Base-by-base conservation (phyloP, 2,329 filamentous ascomycete genomes). In the Colletotrichum sidae region DNA sequence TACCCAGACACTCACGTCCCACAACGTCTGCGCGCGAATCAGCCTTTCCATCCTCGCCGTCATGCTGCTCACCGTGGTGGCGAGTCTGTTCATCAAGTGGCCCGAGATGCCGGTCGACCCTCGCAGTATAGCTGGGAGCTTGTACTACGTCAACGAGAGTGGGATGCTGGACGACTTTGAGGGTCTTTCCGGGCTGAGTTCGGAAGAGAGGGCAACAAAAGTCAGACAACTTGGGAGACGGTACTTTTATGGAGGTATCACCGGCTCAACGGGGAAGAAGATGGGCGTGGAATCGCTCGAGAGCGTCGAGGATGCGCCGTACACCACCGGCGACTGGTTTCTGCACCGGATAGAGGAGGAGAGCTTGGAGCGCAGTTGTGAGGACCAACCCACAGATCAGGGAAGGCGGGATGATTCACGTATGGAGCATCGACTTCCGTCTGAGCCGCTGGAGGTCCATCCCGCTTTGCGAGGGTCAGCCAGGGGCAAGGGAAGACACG, bases 81-180 rank as follows among this genome's bases (percentile, higher is more conserved):
- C 70, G 10, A 80, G 80, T 6, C 79, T 84, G 52, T 75, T 81
- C 39, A 70, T 81, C 10, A 69, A 72, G 15, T 83, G 78, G 78
- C 82, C 80, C 3, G 73, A 77, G 33, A 78, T 84, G 75, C 79
- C 81, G 0, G 77, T 83, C 2, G 81, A 84, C 15, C 83, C 82
- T 17, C 80, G 80, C 25, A 82, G 75, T 1, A 74, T 86, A 8
- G 80, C 79, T 0, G 82, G 82, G 5, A 73, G 79, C 4, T 74
- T 84, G 78, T 81, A 79, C 68, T 82, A 83, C 45, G 76, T 81
- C 0, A 72, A 51, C 2, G 67, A 69, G 25, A 65, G 63, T 42
- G 37, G 55, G 35, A 59, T 67, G 68, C 11, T 68, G 2, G 61
- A 68, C 4, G 60, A 67, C 10, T 55, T 70, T 17, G 68, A 69